A percentile compares a stretch with the other conserved stretches of the same genome.
Conservation (phyloP, 352 stramenopile species). For the Phytophthora meadii region DNA sequence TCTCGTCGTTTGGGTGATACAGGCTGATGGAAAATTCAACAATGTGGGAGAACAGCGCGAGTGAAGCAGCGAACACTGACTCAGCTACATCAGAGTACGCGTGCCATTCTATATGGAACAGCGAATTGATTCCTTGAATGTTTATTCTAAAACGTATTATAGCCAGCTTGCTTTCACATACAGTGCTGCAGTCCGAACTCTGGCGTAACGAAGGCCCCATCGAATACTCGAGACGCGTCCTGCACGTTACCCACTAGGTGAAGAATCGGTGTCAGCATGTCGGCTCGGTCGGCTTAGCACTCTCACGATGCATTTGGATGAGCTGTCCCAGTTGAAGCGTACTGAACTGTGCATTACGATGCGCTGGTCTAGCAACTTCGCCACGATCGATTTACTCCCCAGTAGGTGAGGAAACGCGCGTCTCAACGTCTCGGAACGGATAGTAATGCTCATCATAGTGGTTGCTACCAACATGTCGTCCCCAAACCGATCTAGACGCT, state of each 20-base stretch:
- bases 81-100: no score
- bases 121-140: no score
- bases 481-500: not conserved
- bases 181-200: not conserved
- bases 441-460: constrained; percentile 10
- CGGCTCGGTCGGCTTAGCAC: constrained; percentile 9
- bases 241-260: constrained; percentile 8
- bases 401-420: constrained; percentile 7
- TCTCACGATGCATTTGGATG: not conserved
- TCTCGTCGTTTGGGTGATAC: no score
- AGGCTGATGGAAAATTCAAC: no score
- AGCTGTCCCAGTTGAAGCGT: constrained; percentile 9
- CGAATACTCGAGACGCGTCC: constrained; percentile 9
- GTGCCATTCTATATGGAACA: no score
- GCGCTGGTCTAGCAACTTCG: constrained; percentile 4
- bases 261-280: constrained; percentile 15
- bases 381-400: not conserved
- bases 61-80: no score
- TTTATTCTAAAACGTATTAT: not conserved
- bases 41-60: no score
- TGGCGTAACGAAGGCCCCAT: constrained; percentile 1
- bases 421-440: constrained; percentile 1
- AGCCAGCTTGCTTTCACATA: not conserved
- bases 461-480: constrained; percentile 4
- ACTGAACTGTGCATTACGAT: constrained; percentile 17